Evolutionary conservation across 345 rosid species (phyloP).

Genomic region (Microthlaspi erraticum): DNA sequence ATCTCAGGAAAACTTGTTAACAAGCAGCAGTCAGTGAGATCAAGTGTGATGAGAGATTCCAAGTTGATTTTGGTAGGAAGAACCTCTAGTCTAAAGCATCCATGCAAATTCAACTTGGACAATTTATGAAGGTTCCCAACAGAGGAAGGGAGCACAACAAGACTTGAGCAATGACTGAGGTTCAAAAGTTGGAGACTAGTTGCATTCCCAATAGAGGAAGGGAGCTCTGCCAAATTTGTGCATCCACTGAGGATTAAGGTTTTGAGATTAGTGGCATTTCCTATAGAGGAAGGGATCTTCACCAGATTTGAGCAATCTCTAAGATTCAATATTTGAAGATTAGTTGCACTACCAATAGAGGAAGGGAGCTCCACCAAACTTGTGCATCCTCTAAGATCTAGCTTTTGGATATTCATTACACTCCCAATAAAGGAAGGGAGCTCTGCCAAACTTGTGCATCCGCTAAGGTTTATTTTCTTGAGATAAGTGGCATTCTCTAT

Average conservation of each 20-base stretch:
- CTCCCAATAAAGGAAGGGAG: not conserved
- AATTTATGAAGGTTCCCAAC: not conserved
- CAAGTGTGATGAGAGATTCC: not conserved
- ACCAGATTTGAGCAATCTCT: not conserved
- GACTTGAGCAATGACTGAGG: not conserved
- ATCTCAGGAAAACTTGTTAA: constrained; percentile 9
- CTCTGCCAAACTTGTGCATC: not conserved
- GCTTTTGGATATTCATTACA: too few species aligned
- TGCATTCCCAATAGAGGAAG: not conserved
- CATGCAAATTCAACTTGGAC: not conserved
- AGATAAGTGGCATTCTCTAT: not conserved
- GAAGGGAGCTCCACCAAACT: not conserved
- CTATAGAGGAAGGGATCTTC: not conserved
- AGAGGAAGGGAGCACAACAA: not conserved
- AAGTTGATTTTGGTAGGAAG: constrained; percentile 7
- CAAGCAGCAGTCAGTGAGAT: not conserved
- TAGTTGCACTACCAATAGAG: not conserved
- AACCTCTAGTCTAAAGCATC: constrained; percentile 6
- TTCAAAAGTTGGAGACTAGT: not conserved
- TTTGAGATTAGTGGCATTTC: not conserved
- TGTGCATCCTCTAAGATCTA: not conserved
- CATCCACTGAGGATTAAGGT: not conserved
- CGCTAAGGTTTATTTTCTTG: not conserved
- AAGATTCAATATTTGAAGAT: not conserved
- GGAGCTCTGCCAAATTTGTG: not conserved